Conservation (phyloP, 176 grass and related monocot species). For the Bromus sterilis region DNA sequence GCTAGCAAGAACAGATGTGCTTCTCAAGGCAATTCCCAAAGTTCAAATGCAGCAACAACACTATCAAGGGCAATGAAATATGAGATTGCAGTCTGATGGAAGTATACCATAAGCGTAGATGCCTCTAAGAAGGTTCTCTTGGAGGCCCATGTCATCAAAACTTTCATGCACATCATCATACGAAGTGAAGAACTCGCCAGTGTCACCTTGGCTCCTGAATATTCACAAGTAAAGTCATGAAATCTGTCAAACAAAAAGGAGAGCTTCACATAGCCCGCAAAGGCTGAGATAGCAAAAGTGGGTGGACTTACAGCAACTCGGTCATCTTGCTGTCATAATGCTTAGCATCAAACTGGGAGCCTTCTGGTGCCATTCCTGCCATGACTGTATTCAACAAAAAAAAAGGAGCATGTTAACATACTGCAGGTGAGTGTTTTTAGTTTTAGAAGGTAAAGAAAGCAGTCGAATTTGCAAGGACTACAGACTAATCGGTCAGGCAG, state of each 20-base stretch:
- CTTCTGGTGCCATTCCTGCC: slow-evolving; percentile 46
- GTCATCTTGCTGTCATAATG: slow-evolving; percentile 44
- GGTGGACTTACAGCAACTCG: slow-evolving; percentile 36
- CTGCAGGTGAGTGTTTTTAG: no score
- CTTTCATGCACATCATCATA: slow-evolving; percentile 74
- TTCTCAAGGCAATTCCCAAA: no score
- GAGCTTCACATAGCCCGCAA: background rate
- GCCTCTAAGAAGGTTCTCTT: slow-evolving; percentile 76
- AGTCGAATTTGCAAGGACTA: background rate
- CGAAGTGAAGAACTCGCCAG: slow-evolving; percentile 58
- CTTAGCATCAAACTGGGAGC: slow-evolving; percentile 51
- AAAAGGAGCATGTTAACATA: background rate
- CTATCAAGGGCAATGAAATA: background rate
- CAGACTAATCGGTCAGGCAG: no score
- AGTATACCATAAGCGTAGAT: slow-evolving; percentile 73
- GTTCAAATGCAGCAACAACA: no score
- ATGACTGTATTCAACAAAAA: slow-evolving; percentile 9
- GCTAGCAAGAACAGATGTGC: no score
- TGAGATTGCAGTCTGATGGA: background rate
- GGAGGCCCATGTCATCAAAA: slow-evolving; percentile 66
- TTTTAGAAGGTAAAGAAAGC: no score
- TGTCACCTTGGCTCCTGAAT: slow-evolving; percentile 33
- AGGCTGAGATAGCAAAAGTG: background rate
- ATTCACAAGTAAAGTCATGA: background rate
- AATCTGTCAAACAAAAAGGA: background rate